phyloP scores from a whole-genome alignment of 352 stramenopile genomes.

The Thalassiosira exigua region DNA sequence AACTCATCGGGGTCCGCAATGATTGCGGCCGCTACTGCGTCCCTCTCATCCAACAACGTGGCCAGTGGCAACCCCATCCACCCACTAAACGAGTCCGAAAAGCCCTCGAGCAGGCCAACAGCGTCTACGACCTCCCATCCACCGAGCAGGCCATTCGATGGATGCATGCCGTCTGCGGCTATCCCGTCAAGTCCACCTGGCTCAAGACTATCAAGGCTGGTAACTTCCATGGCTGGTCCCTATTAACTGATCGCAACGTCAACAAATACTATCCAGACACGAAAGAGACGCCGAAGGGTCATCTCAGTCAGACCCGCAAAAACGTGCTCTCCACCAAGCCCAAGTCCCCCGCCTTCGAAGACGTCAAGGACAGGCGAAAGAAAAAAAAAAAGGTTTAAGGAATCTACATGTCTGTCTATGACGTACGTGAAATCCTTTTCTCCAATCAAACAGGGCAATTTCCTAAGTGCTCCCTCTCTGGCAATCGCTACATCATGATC shows the following conservation, averaged over 20 bases:
- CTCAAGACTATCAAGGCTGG: conserved; percentile 22
- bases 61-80: conserved; percentile 17
- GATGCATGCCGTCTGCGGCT: conserved; percentile 5
- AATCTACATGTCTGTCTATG: conserved; percentile 37
- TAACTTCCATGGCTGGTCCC: conserved; percentile 22
- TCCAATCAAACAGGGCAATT: conserved; percentile 63
- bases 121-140: conserved; percentile 33
- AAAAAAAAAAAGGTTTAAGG: conserved; percentile 13
- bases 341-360: neutral
- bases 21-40: conserved; percentile 27
- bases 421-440: conserved; percentile 33
- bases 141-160: conserved; percentile 2
- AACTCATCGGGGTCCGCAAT: conserved; percentile 25
- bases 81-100: conserved; percentile 1
- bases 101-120: conserved; percentile 16
- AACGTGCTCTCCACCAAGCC: conserved; percentile 48
- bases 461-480: conserved; percentile 28
- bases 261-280: conserved; percentile 28
- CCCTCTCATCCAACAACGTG: conserved; percentile 24
- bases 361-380: neutral
- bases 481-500: conserved; percentile 65
- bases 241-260: conserved; percentile 21
- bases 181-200: conserved; percentile 43
- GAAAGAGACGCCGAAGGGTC: conserved; percentile 40
- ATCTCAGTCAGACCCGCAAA: conserved; percentile 45